These are phyloP conservation scores for Bolboschoenus planiculmis DNA, from an alignment of 176 grass and related monocot species.

Conservation along the genomic window DNA sequence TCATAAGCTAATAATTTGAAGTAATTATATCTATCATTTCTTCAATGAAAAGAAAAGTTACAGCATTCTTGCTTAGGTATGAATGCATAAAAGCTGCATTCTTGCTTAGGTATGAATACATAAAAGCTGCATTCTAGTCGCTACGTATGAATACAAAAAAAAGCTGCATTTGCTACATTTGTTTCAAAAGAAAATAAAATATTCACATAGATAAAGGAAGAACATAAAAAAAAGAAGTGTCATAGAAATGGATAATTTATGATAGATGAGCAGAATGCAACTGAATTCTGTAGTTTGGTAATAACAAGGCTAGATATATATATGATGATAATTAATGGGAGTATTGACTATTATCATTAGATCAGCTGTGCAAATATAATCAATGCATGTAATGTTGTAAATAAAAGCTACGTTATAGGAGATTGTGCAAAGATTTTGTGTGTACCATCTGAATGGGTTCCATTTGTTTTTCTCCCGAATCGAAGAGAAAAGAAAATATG, in stretches of 20 bases:
- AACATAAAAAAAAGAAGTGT: background rate
- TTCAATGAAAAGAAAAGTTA: background rate
- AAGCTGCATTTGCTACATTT: background rate
- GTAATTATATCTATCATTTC: background rate
- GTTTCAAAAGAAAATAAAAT: background rate
- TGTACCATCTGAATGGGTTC: background rate
- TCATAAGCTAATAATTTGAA: background rate
- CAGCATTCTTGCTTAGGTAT: too few species aligned
- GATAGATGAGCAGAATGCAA: background rate
- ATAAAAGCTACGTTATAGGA: background rate
- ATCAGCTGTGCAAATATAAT: background rate
- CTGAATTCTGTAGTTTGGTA: background rate
- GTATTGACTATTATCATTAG: background rate
- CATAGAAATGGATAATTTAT: background rate
- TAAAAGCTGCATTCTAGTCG: background rate
- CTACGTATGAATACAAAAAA: background rate
- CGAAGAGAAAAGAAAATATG: background rate
- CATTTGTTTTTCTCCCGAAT: background rate
- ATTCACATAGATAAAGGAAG: background rate
- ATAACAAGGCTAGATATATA: background rate
- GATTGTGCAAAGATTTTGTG: background rate
- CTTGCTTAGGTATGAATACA: background rate
- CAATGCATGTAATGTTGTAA: background rate
- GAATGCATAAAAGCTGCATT: too few species aligned
- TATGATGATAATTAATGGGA: background rate